Evolutionary conservation across 225 moss, liverwort and hornwort genomes (phyloP).

Genomic region (Sphagnum tenellum): DNA sequence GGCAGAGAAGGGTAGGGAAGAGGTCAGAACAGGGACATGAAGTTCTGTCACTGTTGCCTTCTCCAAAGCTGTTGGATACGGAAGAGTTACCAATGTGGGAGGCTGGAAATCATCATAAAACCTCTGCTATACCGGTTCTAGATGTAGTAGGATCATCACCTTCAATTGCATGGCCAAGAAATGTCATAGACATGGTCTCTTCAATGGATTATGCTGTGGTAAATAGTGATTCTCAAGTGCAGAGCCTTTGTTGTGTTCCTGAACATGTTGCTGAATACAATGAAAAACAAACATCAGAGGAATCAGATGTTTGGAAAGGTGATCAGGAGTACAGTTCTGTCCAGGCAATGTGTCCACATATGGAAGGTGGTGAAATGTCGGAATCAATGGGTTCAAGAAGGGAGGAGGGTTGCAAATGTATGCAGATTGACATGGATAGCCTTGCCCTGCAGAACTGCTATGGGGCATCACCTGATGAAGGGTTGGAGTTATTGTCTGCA

Average conservation of each 20-base stretch:
- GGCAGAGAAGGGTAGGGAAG: constrained; percentile 1
- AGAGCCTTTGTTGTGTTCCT: neutral
- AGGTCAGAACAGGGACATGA: constrained; percentile 29
- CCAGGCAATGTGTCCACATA: constrained; percentile 2
- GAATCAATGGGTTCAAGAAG: neutral
- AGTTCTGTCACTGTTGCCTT: constrained; percentile 27
- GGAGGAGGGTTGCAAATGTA: neutral
- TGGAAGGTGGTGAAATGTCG: constrained; percentile 2
- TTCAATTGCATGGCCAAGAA: neutral
- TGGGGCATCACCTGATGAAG: neutral
- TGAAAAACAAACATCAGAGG: neutral
- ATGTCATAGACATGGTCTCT: neutral
- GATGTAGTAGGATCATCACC: neutral
- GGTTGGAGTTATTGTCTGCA: neutral
- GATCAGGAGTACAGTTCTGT: neutral
- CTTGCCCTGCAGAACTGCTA: neutral
- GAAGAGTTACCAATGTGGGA: constrained; percentile 44
- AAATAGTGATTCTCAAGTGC: neutral
- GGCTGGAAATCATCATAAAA: constrained; percentile 4
- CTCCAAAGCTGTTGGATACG: constrained; percentile 34
- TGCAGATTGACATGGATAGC: constrained; percentile 15
- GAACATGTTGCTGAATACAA: neutral
- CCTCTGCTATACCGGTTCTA: constrained; percentile 1
- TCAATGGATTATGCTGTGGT: neutral
- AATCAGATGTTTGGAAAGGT: constrained; percentile 5